Evolutionary conservation across 495 filamentous ascomycete genomes (phyloP), one percentile per base, ranked within the genome.

Genomic region (Penicillium roqueforti): DNA sequence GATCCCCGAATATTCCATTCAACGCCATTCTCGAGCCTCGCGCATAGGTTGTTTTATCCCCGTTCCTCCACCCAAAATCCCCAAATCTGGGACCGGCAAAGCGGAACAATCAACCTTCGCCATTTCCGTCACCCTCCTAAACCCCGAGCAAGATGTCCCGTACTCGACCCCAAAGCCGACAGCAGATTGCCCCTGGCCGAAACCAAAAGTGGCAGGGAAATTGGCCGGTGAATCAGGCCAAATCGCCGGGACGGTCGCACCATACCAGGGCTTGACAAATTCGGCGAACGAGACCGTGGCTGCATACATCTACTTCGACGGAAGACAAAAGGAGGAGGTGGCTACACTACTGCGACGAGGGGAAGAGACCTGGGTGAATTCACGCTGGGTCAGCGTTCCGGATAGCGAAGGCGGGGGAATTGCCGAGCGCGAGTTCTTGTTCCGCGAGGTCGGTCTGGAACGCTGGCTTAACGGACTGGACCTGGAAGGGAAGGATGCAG

Each of bases 331-430:
- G 71, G 93, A 99, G 62, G 93, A 99, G 68, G 95, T 97, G 14
- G 93, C 93, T 51, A 99, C 93, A 29, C 73, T 99, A 38, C 77
- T 99, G 31, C 80, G 93, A 50, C 84, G 92, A 18, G 95, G 95
- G 38, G 93, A 97, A 58, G 93, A 99, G 70, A 99, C 93, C 0
- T 99, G 93, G 93, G 95, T 99, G 22, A 97, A 96, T 59, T 96
- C 92, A 9, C 78, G 93, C 65, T 99, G 93, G 93, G 93, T 99
- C 54, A 90, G 92, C 63, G 83, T 98, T 4, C 90, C 92, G 2
- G 83, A 88, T 10, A 87, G 87, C 2, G 92, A 97, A 71, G 92
- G 91, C 20, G 92, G 92, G 22, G 92, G 92, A 13, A 83, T 99
- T 26, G 93, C 93, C 42, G 93, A 99, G 75, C 83, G 92, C 53